Evolutionary conservation across 2,329 filamentous ascomycete genomes (phyloP).

Genomic region (Aspergillus oerlinghausenensis): DNA sequence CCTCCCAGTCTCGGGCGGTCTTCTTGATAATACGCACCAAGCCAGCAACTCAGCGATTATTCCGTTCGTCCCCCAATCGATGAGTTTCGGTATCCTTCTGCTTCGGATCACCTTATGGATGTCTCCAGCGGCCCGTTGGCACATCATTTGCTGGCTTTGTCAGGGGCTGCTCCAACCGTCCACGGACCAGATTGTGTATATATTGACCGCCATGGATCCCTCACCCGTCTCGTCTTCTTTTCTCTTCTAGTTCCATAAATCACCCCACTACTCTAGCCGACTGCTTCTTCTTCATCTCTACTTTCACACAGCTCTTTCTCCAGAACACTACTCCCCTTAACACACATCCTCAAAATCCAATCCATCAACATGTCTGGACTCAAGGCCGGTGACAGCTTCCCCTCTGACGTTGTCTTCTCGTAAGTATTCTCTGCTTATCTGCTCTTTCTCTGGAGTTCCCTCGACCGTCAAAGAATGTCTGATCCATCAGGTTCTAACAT

Average conservation of each 20-base stretch:
- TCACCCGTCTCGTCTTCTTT: conserved; percentile 6
- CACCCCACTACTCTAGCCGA: conserved; percentile 18
- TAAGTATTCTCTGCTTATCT: conserved; percentile 36
- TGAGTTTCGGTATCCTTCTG: conserved; percentile 35
- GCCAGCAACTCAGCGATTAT: conserved; percentile 13
- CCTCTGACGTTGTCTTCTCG: conserved; percentile 72
- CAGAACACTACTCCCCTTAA: neutral
- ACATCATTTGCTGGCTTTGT: conserved; percentile 8
- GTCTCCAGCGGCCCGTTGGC: conserved; percentile 11
- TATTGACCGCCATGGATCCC: conserved; percentile 19
- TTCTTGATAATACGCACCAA: conserved; percentile 26
- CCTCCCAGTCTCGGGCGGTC: conserved; percentile 31
- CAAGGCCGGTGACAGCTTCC: conserved; percentile 79
- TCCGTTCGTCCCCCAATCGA: conserved; percentile 25
- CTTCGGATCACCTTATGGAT: conserved; percentile 30
- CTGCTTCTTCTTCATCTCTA: conserved; percentile 7
- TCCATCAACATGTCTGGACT: conserved; percentile 57
- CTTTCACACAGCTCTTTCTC: conserved; percentile 3
- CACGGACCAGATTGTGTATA: neutral
- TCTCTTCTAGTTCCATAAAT: conserved; percentile 5
- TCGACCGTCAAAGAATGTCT: neutral
- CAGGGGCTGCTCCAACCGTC: conserved; percentile 2
- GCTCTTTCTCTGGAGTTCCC: neutral
- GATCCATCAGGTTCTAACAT: conserved; percentile 5
- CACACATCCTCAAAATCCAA: conserved; percentile 4